Conservation (phyloP, 2,329 filamentous ascomycete species). For the Reticulascus tulasneorum region DNA sequence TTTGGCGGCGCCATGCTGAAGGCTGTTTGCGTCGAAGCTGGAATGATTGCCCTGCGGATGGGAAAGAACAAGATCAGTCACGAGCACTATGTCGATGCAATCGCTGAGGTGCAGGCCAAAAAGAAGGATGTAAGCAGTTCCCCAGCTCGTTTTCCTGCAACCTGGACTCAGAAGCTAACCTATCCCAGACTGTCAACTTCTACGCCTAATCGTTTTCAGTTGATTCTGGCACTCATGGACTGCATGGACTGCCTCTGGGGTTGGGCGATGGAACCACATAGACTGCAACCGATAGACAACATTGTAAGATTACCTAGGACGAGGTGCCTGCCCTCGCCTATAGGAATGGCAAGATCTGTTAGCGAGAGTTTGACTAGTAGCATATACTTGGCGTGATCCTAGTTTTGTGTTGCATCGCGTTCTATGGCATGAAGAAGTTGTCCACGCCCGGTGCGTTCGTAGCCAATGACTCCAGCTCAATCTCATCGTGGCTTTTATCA, state of each 20-base stretch:
- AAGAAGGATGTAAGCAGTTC: slow-evolving; percentile 73
- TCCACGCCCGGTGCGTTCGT: no score
- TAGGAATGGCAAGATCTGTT: slow-evolving; percentile 13
- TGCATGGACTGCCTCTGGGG: slow-evolving; percentile 10
- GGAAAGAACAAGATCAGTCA: slow-evolving; percentile 96
- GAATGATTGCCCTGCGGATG: slow-evolving; percentile 94
- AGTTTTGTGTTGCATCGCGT: no score
- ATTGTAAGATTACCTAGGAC: slow-evolving; percentile 15
- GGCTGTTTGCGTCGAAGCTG: slow-evolving; percentile 96
- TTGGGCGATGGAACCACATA: slow-evolving; percentile 10
- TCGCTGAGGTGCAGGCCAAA: slow-evolving; percentile 90
- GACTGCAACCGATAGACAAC: slow-evolving; percentile 13
- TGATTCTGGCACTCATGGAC: no score
- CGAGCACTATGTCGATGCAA: slow-evolving; percentile 98
- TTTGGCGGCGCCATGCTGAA: slow-evolving; percentile 98
- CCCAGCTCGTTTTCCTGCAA: background rate
- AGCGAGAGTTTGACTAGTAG: background rate
- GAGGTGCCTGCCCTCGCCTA: slow-evolving; percentile 10
- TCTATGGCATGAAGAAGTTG: no score
- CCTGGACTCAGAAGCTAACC: slow-evolving; percentile 19
- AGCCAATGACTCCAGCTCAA: no score
- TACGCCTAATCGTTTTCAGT: slow-evolving; percentile 37
- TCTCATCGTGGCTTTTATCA: no score
- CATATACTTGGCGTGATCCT: no score
- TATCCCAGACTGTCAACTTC: slow-evolving; percentile 51